Percentiles rank a stretch among this genome's conserved stretches.
Conservation (phyloP, 177 flowering plant genomes). For the Vitis hybrid region DNA sequence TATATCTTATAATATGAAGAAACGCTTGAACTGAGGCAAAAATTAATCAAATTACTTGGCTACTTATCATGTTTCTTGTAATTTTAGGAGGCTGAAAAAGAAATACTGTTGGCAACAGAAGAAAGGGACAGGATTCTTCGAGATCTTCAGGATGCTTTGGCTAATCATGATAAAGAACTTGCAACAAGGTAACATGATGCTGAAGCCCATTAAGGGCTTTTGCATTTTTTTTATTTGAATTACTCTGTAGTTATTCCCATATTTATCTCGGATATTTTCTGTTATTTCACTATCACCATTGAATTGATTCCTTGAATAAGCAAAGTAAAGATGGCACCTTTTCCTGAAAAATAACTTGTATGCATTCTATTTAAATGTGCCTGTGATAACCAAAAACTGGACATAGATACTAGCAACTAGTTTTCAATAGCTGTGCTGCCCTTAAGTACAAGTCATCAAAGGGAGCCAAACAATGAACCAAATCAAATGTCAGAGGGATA, state of each 20-base stretch:
- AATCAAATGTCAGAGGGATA: no score
- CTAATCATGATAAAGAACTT: slow-evolving; percentile 69
- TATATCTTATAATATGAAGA: slow-evolving; percentile 7
- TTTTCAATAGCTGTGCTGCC: no score
- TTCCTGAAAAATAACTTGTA: no score
- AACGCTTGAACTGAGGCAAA: slow-evolving; percentile 1
- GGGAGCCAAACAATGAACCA: no score
- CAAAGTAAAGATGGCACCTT: no score
- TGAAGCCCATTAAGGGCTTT: not conserved
- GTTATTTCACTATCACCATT: no score
- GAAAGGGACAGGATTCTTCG: slow-evolving; percentile 76
- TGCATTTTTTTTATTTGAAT: not conserved
- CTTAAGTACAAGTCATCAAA: no score
- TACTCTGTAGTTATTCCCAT: not conserved
- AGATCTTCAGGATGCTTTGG: slow-evolving; percentile 67
- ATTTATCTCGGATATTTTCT: not conserved
- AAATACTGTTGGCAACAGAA: slow-evolving; percentile 44
- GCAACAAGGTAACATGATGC: slow-evolving; percentile 47
- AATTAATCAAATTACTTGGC: slow-evolving; percentile 1
- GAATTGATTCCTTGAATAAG: no score
- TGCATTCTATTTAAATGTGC: no score
- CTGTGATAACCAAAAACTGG: no score
- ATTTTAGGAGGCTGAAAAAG: slow-evolving; percentile 81
- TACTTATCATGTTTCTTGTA: slow-evolving; percentile 8
- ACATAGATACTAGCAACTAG: no score